Conservation (phyloP, 768 basidiomycete species). For the Lactifluus echinatus region DNA sequence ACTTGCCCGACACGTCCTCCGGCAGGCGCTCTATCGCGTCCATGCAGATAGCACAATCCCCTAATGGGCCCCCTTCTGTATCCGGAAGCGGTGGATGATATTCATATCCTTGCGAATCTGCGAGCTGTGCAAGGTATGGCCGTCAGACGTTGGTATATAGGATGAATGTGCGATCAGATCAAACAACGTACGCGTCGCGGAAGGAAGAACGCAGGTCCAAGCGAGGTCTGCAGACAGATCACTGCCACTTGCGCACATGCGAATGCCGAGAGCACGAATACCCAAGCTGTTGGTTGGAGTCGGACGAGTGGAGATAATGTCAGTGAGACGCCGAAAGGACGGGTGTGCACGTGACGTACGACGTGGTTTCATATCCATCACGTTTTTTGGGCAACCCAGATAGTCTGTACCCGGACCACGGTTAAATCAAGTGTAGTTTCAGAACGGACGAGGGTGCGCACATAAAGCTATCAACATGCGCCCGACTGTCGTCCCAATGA, state of each 20-base stretch:
- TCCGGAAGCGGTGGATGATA: constrained; percentile 80
- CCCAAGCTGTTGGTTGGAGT: constrained; percentile 45
- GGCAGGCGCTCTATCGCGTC: constrained; percentile 48
- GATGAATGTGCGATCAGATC: not conserved
- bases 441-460: constrained; percentile 33
- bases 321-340: not conserved
- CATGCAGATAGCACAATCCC: constrained; percentile 93
- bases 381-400: constrained; percentile 75
- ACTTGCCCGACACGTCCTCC: constrained; percentile 31
- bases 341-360: constrained; percentile 30
- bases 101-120: constrained; percentile 56
- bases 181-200: constrained; percentile 3
- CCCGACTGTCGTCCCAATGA: constrained; percentile 68
- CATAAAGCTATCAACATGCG: constrained; percentile 67
- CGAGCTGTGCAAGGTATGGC: constrained; percentile 38
- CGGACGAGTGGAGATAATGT: not conserved
- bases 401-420: constrained; percentile 52
- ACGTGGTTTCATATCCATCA: constrained; percentile 70
- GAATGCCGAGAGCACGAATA: constrained; percentile 48
- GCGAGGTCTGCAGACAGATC: constrained; percentile 60
- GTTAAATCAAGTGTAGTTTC: constrained; percentile 7
- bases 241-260: constrained; percentile 54
- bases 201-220: constrained; percentile 82
- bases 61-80: constrained; percentile 64
- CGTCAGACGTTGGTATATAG: not conserved